phyloP scores from a whole-genome alignment of 2,329 filamentous ascomycete species.

The Fusarium drepaniforme region DNA sequence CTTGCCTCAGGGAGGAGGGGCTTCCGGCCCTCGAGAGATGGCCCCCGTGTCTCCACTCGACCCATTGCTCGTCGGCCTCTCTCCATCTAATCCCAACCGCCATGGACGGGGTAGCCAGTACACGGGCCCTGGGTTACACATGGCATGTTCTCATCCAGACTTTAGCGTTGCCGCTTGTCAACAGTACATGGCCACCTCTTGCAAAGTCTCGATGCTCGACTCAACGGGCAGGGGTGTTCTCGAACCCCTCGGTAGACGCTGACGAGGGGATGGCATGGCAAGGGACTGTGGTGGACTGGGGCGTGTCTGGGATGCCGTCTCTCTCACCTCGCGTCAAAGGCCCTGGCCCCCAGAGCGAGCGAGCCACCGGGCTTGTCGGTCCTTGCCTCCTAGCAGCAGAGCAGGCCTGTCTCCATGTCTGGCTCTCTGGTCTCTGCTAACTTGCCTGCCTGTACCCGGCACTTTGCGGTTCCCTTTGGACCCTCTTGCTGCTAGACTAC shows the following conservation, averaged over 20 bases:
- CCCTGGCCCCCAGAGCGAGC: conserved; percentile 31
- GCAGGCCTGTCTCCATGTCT: conserved; percentile 3
- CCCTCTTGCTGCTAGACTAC: conserved; percentile 37
- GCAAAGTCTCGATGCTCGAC: conserved; percentile 26
- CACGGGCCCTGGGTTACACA: conserved; percentile 35
- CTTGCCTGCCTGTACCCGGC: conserved; percentile 42
- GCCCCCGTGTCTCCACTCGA: conserved; percentile 46
- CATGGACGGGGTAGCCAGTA: conserved; percentile 42
- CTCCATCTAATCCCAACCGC: conserved; percentile 43
- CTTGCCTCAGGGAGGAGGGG: conserved; percentile 43
- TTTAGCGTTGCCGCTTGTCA: conserved; percentile 43
- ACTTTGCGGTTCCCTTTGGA: conserved; percentile 41
- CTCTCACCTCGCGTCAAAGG: conserved; percentile 42
- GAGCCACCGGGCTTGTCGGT: conserved; percentile 28
- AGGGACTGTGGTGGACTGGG: conserved; percentile 39
- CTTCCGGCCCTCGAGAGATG: conserved; percentile 45
- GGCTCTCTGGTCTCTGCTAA: conserved; percentile 17
- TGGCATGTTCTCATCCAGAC: conserved; percentile 37
- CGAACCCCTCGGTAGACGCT: conserved; percentile 51
- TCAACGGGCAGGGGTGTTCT: conserved; percentile 42
- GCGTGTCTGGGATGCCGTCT: conserved; percentile 44
- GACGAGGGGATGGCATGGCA: conserved; percentile 43
- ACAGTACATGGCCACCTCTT: conserved; percentile 43
- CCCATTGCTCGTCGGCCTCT: conserved; percentile 43
- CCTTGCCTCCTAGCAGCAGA: conserved; percentile 28